Evolutionary conservation across 495 filamentous ascomycete species (phyloP), one percentile per base, ranked within the genome.

Genomic region (Aspergillus ostianus): DNA sequence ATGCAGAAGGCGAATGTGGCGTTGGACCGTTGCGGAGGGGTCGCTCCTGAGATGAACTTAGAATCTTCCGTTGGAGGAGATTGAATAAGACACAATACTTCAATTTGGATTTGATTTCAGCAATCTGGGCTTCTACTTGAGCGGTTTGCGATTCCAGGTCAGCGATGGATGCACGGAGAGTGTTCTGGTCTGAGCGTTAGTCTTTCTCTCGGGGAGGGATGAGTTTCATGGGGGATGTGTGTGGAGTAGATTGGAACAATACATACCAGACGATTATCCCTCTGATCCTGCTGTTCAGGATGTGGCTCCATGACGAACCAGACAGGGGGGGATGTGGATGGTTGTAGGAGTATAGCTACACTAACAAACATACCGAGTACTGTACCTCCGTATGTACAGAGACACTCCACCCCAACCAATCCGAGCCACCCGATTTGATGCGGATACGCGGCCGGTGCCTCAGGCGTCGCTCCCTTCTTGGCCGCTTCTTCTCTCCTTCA

Each of bases 1-100:
- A 65, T 90, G 87, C 7, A 93, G 73, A 1, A 87, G 77, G 57
- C 74, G 76, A 63, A 91, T 91, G 70, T 92, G 88, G 7, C 69
- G 75, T 52, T 86, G 80, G 26, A 91, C 83, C 9, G 81, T 77
- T n/a, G 67, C 65, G 57, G 77, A 61, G 6, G 72, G 67, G 51
- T 74, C 70, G 50, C 68, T 58, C 45, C 74, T 73, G 21, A 9
- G n/a, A 19, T 46, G 30, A 12, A 52, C 18, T 55, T 21, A 13
- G 50, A 12, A 19, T 4, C n/a, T 21, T 50, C 26, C 0, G 4
- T 4, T 1, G 13, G 3, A 20, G 7, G 20, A 5, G 17, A 21
- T 6, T 6, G 26, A 23, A 23, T 52, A 23, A 27, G 51, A 19
- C n/a, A 4, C 21, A 13, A 49, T 70, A 82, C 79, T 67, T 72